Conservation (phyloP, 2,329 filamentous ascomycete species). For the Coniochaeta sp. region DNA sequence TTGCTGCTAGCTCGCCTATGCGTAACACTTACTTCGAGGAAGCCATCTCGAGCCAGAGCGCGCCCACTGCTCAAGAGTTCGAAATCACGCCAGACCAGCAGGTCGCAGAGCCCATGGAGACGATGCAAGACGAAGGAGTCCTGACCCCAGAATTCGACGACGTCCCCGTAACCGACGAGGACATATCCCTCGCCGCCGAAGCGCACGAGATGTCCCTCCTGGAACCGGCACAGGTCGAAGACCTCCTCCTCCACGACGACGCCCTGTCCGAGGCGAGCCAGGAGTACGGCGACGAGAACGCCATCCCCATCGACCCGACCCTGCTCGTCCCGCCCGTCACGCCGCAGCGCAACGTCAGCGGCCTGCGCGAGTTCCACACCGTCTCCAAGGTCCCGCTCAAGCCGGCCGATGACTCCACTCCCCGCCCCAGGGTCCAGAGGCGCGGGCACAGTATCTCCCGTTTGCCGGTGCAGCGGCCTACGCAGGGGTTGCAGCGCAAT, state of each 20-base stretch:
- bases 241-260: slow-evolving; percentile 27
- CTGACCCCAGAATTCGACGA: slow-evolving; percentile 34
- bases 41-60: slow-evolving; percentile 40
- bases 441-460: slow-evolving; percentile 44
- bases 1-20: slow-evolving; percentile 26
- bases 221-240: slow-evolving; percentile 32
- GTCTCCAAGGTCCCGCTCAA: slow-evolving; percentile 73
- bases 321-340: slow-evolving; percentile 42
- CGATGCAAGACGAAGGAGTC: slow-evolving; percentile 10
- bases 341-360: slow-evolving; percentile 39
- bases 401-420: slow-evolving; percentile 51
- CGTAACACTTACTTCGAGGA: slow-evolving; percentile 53
- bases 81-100: slow-evolving; percentile 15
- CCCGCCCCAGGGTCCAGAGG: slow-evolving; percentile 36
- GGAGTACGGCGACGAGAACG: slow-evolving; percentile 61
- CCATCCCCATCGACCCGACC: slow-evolving; percentile 45
- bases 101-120: not conserved
- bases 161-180: slow-evolving; percentile 43
- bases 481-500: slow-evolving; percentile 32
- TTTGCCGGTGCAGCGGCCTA: slow-evolving; percentile 34
- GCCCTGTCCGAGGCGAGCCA: slow-evolving; percentile 54
- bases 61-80: slow-evolving; percentile 22
- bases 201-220: slow-evolving; percentile 53
- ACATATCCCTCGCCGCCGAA: slow-evolving; percentile 48
- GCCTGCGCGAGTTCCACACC: slow-evolving; percentile 55